Base-by-base conservation (phyloP, 768 basidiomycete species). In the Boletus tylopilopsis region DNA sequence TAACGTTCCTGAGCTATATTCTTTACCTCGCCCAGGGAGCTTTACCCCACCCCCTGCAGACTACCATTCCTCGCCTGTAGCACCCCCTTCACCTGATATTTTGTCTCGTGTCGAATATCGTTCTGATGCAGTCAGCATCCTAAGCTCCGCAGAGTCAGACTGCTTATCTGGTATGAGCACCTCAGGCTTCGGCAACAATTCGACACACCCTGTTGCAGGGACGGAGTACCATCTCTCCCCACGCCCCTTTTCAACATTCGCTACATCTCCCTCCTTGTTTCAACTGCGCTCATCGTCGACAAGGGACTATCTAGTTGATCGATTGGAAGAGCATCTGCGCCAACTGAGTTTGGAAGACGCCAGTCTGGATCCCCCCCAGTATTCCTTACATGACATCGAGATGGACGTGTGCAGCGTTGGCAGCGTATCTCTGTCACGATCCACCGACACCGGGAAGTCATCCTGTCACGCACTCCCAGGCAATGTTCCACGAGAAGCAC, bases 231-330 rank as follows among this genome's bases (percentile, higher is more conserved):
- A 21, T 24, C 13, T 42, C 5, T 22, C 43, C 2, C 27, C 18
- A 12, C 33, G 13, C 19, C 19, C 40, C 18, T 12, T 24, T 25
- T 19, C 49, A 16, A 37, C 24, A 10, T 48, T 64, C 23, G 35
- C 56, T 6, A 47, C 54, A 4, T 66, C 52, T 22, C 61, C 61
- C 7, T 53, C 59, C 1, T 6, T 16, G 11, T 64, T 66, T 32
- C 55, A 42, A 21, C 33, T 64, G n/a, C 63, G 63, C 37, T 60
- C 61, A 2, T 23, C 41, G 18, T 53, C 55, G 3, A 49, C 45
- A 10, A 11, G 42, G 12, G 61, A 60, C 21, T 56, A 58, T 33
- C 42, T 58, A n/a, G 52, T 64, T 5, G 61, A 60, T 27, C 50
- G 42, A 21, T 32, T 64, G 41, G 63, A 58, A 42, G 35, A 50